These are phyloP conservation scores for Leishmania guyanensis DNA, from an alignment of 208 protist species.

Conservation along the genomic window DNA sequence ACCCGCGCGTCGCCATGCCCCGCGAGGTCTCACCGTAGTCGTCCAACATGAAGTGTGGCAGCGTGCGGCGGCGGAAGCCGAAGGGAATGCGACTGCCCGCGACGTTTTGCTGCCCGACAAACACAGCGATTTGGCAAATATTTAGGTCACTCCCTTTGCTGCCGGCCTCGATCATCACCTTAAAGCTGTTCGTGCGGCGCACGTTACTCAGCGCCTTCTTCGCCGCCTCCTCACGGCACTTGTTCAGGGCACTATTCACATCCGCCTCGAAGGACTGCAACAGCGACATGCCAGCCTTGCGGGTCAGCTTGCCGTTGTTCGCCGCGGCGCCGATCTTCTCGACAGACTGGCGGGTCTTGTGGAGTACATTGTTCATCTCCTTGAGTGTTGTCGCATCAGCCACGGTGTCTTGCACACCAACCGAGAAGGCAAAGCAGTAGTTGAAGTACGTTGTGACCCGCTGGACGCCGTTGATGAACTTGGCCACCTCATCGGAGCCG, in stretches of 20 bases:
- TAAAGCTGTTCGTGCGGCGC: conserved; percentile 93
- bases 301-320: conserved; percentile 94
- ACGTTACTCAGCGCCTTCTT: conserved; percentile 86
- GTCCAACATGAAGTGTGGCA: conserved; percentile 99
- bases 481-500: conserved; percentile 93
- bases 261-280: conserved; percentile 98
- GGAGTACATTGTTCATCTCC: conserved; percentile 93
- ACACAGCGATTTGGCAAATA: conserved; percentile 99
- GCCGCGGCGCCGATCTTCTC: conserved; percentile 91
- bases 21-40: conserved; percentile 97
- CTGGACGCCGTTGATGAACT: conserved; percentile 95
- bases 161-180: conserved; percentile 97
- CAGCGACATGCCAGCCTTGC: conserved; percentile 95
- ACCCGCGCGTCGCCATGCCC: conserved; percentile 99
- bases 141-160: conserved; percentile 99
- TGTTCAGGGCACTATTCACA: conserved; percentile 96
- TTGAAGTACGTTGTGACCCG: conserved; percentile 98
- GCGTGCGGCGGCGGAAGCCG: conserved; percentile 95
- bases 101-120: conserved; percentile 99
- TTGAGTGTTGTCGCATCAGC: conserved; percentile 92
- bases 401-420: conserved; percentile 99
- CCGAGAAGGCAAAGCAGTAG: conserved; percentile 95
- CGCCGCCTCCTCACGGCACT: conserved; percentile 91
- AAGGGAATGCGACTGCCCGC: conserved; percentile 99
- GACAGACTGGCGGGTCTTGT: conserved; percentile 89